phyloP scores from a whole-genome alignment of 306 rosid species.

The Citrullus colocynthis region DNA sequence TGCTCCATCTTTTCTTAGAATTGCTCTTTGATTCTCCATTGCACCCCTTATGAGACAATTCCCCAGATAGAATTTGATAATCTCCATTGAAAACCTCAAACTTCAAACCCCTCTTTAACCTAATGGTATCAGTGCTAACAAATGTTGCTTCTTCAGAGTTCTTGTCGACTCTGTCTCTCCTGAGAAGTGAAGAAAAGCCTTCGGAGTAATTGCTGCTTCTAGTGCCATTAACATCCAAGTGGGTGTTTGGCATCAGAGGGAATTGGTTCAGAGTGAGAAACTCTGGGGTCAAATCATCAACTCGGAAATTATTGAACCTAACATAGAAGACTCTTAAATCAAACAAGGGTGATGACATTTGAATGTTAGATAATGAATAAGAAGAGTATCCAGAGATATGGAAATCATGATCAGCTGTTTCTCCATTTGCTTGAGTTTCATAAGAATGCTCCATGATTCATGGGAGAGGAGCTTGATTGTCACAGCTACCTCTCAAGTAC shows the following conservation, averaged over 20 bases:
- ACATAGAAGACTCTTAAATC: conserved; percentile 78
- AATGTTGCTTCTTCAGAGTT: conserved; percentile 73
- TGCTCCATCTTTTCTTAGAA: conserved; percentile 55
- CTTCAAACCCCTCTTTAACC: conserved; percentile 57
- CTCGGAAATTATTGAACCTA: conserved; percentile 50
- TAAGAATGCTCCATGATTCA: conserved; percentile 37
- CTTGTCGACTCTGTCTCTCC: conserved; percentile 69
- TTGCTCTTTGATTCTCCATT: conserved; percentile 32
- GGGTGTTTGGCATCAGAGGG: conserved; percentile 61
- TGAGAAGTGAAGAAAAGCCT: conserved; percentile 63
- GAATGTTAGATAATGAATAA: conserved; percentile 1
- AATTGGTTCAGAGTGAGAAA: conserved; percentile 51
- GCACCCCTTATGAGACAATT: conserved; percentile 48
- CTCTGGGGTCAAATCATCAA: conserved; percentile 58
- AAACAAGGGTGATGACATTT: conserved; percentile 40
- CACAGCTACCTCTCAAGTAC: conserved; percentile 20
- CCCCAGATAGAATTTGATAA: conserved; percentile 57
- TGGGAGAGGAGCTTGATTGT: conserved; percentile 16
- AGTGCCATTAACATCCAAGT: conserved; percentile 67
- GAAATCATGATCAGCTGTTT: conserved; percentile 24
- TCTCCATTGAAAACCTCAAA: conserved; percentile 68
- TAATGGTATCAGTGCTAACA: conserved; percentile 67
- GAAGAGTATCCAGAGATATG: conserved; percentile 56
- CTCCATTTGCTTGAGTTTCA: conserved; percentile 28
- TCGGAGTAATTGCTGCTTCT: conserved; percentile 43